Evolutionary conservation across 495 filamentous ascomycete species (phyloP), one percentile per base, ranked within the genome.

Genomic region (Venustampulla echinocandica): DNA sequence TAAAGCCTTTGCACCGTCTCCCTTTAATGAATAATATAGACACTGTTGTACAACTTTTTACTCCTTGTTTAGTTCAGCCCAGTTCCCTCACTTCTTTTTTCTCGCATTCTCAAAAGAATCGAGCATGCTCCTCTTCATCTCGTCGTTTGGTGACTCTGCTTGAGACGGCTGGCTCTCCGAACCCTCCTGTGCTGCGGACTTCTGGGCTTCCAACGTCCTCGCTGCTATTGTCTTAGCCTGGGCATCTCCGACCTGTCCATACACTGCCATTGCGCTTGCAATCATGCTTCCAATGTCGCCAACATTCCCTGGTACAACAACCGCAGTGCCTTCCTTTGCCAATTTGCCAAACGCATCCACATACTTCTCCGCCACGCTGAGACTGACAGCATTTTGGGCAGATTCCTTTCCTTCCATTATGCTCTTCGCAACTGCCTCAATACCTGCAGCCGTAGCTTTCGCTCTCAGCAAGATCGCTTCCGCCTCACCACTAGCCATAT

Each of bases 221-320:
- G 75, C 76, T 2, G 82, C 81, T 61, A 83, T 68, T 7, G 67
- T 67, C 60, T 77, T 81, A 28, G 79, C 76, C 69, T 96, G 93
- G n/a, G 78, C 76, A 47, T 90, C 77, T 50, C 77, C 88, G 35
- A 98, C 85, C 61, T 94, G 95, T 23, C 92, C 88, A 65, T 95
- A 98, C 22, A 98, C 88, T 22, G 87, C 83, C 76, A 98, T 82
- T 4, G 89, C 92, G 25, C 84, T 93, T 20, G 93, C 87, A 68
- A 98, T 96, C 93, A 98, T 95, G 23, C 87, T 81, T 18, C 86
- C 84, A 43, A 98, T 84, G 62, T 98, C 92, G n/a, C 93, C 92
- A 27, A 97, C 84, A 63, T 98, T 96, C 0, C 93, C 92, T 1
- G 92, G 92, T 7, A 98, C 90, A 23, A 98, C 85, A 18, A 97